Evolutionary conservation across 163 green algal species (phyloP), one percentile per base, ranked within the genome.

Genomic region (Chloromonas sp.): DNA sequence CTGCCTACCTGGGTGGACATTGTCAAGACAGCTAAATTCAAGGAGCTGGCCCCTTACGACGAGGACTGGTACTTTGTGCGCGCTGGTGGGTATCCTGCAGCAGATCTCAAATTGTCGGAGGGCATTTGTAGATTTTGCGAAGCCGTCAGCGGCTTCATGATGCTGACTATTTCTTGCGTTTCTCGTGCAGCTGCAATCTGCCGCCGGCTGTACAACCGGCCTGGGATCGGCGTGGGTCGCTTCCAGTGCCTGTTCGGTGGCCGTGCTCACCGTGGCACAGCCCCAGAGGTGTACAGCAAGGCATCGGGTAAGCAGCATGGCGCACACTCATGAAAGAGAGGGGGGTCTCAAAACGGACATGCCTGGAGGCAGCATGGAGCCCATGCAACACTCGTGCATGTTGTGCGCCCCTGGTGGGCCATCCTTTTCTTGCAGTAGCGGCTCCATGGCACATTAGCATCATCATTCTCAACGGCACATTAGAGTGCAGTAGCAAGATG

Each of bases 51-150:
- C 2, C 97, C 97, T 74, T 95, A 96, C 84, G 96, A 99, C 86
- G 92, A 93, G 58, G 97, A 99, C 93, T 99, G 97, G 97, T 99
- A 98, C 93, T 99, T 98, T 92, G 93, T 98, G 82, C 94, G 97
- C 70, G 96, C 97, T 89, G 96, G 95, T 98, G 88, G 71, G 58
- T 14, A 79, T 5, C 5, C 66, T 11, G 66, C 5, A 11, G 66
- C 5, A 74, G 66, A 74, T 74, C 66, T 5, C 66, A 11, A 74
- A 11, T 74, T 5, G 66, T 74, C 66, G 66, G 66, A 74, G 66
- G 36, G 36, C 36, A 36, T 36, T 36, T 36, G 36, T 36, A 36
- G 36, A 36, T 36, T 36, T 36, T 36, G 36, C 36, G 36, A 36
- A 36, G 36, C 36, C 36, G 36, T 36, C 36, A 36, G 36, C 36